Conservation (phyloP, 768 basidiomycete genomes). For the Gyrodon lividus region DNA sequence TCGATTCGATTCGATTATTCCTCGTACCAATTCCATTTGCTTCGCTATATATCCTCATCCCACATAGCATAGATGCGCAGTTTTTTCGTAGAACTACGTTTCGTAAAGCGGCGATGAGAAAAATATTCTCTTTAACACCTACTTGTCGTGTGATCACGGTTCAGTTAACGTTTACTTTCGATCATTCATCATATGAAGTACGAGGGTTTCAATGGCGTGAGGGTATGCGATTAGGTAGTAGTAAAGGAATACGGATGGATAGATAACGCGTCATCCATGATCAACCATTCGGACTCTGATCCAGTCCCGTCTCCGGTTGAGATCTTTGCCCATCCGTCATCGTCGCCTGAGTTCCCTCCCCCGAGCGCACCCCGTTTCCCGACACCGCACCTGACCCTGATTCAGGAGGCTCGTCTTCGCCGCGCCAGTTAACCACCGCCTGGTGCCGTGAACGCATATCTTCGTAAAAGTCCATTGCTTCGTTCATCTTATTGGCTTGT, state of each 20-base stretch:
- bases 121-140: slow-evolving; percentile 13
- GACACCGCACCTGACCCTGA: slow-evolving; percentile 38
- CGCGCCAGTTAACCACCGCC: slow-evolving; percentile 58
- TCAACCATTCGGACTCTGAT: slow-evolving; percentile 92
- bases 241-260: slow-evolving; percentile 14
- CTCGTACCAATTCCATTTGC: slow-evolving; percentile 17
- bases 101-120: slow-evolving; percentile 12
- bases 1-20: slow-evolving; percentile 8
- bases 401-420: slow-evolving; percentile 33
- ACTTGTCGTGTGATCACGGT: slow-evolving; percentile 5
- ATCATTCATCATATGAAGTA: background rate
- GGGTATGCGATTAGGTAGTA: slow-evolving; percentile 27
- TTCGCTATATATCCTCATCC: slow-evolving; percentile 25
- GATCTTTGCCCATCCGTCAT: slow-evolving; percentile 73
- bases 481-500: slow-evolving; percentile 95
- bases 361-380: slow-evolving; percentile 46
- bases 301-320: slow-evolving; percentile 65
- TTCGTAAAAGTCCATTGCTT: slow-evolving; percentile 87
- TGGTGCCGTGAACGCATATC: slow-evolving; percentile 77
- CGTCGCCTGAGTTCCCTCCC: slow-evolving; percentile 33
- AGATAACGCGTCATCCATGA: slow-evolving; percentile 68
- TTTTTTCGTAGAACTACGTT: slow-evolving; percentile 20
- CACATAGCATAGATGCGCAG: slow-evolving; percentile 28
- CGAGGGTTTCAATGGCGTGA: background rate
- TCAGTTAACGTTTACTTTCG: too few species aligned